Percentiles rank a stretch among this genome's conserved stretches.
Conservation (phyloP, 345 rosid genomes). For the Citrus unshiu region DNA sequence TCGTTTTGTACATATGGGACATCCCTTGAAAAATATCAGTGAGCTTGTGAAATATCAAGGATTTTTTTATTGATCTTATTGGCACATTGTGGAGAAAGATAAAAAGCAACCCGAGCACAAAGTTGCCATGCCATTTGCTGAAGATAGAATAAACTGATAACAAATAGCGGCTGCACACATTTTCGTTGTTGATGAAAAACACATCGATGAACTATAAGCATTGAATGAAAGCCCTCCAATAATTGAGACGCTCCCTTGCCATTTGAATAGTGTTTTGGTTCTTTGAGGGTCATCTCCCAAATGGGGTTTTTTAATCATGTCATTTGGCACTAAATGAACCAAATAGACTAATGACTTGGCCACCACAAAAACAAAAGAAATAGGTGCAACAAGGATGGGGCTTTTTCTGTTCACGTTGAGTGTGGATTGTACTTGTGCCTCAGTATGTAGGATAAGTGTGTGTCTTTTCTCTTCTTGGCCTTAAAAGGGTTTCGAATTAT, state of each 20-base stretch:
- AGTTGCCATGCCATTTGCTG: neutral
- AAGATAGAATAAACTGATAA: neutral
- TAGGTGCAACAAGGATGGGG: neutral
- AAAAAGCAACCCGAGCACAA: neutral
- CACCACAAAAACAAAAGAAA: neutral
- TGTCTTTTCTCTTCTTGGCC: neutral
- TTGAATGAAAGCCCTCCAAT: neutral
- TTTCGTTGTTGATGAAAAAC: neutral
- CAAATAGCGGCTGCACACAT: neutral
- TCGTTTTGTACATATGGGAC: neutral
- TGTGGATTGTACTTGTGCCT: neutral
- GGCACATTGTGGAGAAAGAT: neutral
- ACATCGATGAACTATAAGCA: too few relatives aligned
- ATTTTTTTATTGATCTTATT: neutral
- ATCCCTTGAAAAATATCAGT: neutral
- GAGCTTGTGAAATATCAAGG: neutral
- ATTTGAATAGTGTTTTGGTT: neutral
- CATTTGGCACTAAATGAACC: neutral
- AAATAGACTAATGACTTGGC: neutral
- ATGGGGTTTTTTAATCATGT: neutral
- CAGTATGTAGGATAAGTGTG: neutral
- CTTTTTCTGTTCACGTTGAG: neutral
- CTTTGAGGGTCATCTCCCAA: neutral
- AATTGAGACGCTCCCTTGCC: neutral
- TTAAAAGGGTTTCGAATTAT: neutral